phyloP scores from a whole-genome alignment of 2,329 filamentous ascomycete species.

The Stachybotrys elegans region DNA sequence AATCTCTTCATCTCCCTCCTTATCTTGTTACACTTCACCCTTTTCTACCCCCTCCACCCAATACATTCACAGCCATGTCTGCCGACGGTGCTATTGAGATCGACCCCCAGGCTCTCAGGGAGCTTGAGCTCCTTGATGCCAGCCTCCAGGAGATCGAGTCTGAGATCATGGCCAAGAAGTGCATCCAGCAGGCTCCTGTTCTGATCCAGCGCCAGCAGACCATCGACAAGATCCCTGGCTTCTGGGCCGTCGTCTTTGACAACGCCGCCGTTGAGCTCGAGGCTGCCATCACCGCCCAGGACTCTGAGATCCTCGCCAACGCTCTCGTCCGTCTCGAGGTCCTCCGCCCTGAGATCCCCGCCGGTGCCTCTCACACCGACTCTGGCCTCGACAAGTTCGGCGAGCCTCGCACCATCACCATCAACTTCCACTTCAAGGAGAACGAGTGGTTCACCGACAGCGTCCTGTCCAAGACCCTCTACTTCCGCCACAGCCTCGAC shows the following conservation, averaged over 20 bases:
- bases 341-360: not conserved
- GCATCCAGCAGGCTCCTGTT: conserved; percentile 2
- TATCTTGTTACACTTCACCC: too few species aligned
- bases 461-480: conserved; percentile 3
- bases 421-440: conserved; percentile 4
- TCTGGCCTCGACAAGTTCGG: conserved; percentile 2
- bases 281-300: conserved; percentile 1
- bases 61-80: not conserved
- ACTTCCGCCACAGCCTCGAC: conserved; percentile 1
- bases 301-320: not conserved
- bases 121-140: conserved; percentile 1
- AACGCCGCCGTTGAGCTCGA: conserved; percentile 7
- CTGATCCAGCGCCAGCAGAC: conserved; percentile 3
- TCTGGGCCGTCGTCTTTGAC: conserved; percentile 4
- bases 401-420: conserved; percentile 3
- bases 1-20: too few species aligned
- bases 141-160: conserved; percentile 2
- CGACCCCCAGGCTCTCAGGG: conserved; percentile 1
- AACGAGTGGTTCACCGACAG: conserved; percentile 3
- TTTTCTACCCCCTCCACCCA: not conserved
- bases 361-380: conserved; percentile 1
- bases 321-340: conserved; percentile 2
- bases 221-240: conserved; percentile 4
- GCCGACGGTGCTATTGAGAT: conserved; percentile 2
- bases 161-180: conserved; percentile 4